phyloP scores from a whole-genome alignment of 805 yeast genomes.

The Metschnikowia santaceciliae region DNA sequence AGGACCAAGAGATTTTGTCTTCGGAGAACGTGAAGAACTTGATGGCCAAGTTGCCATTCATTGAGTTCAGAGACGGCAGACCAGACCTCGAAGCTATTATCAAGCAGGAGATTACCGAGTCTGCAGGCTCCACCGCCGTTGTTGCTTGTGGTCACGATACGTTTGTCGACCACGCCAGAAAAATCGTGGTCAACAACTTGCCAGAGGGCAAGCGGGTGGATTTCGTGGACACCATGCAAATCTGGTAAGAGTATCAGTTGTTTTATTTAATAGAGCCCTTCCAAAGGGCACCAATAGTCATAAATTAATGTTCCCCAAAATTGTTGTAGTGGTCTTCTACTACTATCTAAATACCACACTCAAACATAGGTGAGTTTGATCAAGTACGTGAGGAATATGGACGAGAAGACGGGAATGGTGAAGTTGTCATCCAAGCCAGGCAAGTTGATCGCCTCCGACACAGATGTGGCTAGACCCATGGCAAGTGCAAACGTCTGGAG shows the following conservation, averaged over 20 bases:
- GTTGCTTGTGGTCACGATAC: slow-evolving; percentile 61
- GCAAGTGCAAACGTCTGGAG: slow-evolving; percentile 52
- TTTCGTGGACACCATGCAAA: slow-evolving; percentile 69
- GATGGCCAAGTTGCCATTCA: slow-evolving; percentile 26
- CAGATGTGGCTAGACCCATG: slow-evolving; percentile 79
- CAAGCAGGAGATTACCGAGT: slow-evolving; percentile 30
- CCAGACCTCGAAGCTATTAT: slow-evolving; percentile 36
- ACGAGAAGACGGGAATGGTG: slow-evolving; percentile 87
- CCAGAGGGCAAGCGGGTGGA: slow-evolving; percentile 50
- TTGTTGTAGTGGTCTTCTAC: neutral
- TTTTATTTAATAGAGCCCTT: neutral
- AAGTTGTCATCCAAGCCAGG: slow-evolving; percentile 85
- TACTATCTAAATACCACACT: neutral
- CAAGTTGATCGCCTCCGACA: slow-evolving; percentile 79
- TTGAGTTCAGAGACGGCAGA: slow-evolving; percentile 45
- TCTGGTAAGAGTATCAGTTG: slow-evolving; percentile 43
- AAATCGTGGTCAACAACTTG: slow-evolving; percentile 41
- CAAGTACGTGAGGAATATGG: slow-evolving; percentile 54
- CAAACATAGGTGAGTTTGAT: slow-evolving; percentile 22
- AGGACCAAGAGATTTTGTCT: slow-evolving; percentile 2
- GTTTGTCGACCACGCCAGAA: slow-evolving; percentile 56
- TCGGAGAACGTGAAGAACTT: slow-evolving; percentile 11
- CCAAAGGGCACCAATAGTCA: neutral
- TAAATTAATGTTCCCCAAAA: neutral
- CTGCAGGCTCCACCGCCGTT: slow-evolving; percentile 43